Percentiles rank a stretch among this genome's conserved stretches.
Conservation (phyloP, 176 grass and related monocot genomes). For the Carex kokanica region DNA sequence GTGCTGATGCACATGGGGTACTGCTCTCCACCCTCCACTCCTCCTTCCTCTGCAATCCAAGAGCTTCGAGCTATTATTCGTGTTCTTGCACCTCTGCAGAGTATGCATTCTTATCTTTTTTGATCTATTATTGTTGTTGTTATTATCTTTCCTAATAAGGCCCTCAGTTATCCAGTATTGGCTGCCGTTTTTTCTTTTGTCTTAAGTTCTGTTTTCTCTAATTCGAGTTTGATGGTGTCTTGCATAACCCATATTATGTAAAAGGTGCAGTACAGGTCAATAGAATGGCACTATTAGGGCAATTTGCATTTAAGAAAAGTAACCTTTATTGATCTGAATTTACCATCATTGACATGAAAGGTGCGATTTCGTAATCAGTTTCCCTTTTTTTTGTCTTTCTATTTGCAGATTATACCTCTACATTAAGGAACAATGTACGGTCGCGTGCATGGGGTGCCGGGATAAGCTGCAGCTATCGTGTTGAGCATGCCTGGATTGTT, state of each 20-base stretch:
- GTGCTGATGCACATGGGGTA: conserved; percentile 98
- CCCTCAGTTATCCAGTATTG: not conserved
- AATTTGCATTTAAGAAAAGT: not conserved
- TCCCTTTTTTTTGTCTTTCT: conserved; percentile 28
- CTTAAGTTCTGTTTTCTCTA: not conserved
- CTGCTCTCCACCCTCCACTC: conserved; percentile 75
- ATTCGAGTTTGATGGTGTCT: conserved; percentile 1
- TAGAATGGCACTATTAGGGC: not conserved
- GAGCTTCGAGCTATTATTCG: conserved; percentile 67
- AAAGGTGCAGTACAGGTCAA: not conserved
- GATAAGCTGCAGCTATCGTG: conserved; percentile 87
- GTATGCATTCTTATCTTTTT: conserved; percentile 34
- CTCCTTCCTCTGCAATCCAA: conserved; percentile 72
- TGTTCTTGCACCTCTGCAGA: conserved; percentile 69
- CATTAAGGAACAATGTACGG: conserved; percentile 91
- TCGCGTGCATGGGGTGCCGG: conserved; percentile 97
- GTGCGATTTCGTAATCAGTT: not conserved
- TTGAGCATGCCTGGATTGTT: conserved; percentile 89
- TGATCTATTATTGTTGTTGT: not conserved
- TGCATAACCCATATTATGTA: not conserved
- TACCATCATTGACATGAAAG: not conserved
- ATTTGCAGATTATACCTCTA: conserved; percentile 80
- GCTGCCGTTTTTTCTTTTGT: not conserved
- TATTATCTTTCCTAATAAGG: not conserved
- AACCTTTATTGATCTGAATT: not conserved